Conservation (phyloP, 306 rosid genomes). For the Pterocarpus macrocarpus region DNA sequence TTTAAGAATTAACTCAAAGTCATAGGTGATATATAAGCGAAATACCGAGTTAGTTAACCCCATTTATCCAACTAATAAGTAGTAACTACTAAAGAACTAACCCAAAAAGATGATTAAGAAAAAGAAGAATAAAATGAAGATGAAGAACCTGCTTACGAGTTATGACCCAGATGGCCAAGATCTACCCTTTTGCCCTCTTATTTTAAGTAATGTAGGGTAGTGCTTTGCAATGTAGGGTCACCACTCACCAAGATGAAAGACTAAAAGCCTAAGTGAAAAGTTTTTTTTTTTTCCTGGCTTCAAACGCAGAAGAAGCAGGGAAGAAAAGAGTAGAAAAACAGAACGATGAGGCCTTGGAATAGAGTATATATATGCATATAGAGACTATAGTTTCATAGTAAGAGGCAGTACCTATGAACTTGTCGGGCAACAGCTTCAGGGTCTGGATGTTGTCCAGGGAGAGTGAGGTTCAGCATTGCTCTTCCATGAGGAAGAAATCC, state of each 20-base stretch:
- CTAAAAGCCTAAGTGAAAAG: no score
- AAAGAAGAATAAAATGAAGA: neutral
- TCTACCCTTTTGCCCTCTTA: conserved; percentile 11
- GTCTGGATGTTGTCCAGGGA: conserved; percentile 83
- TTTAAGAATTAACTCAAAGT: no score
- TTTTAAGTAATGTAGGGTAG: neutral
- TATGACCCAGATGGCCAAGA: conserved; percentile 26
- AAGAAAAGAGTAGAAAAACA: neutral
- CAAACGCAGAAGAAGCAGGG: conserved; percentile 16
- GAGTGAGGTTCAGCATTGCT: conserved; percentile 68
- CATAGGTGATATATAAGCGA: no score
- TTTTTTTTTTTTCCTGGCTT: no score
- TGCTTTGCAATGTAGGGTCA: conserved; percentile 39
- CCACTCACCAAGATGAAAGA: neutral
- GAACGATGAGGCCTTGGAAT: neutral
- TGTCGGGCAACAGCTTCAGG: conserved; percentile 76
- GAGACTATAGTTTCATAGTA: neutral
- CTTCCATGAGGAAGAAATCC: conserved; percentile 47
- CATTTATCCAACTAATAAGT: no score
- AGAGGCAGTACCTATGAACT: conserved; percentile 66
- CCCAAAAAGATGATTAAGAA: neutral
- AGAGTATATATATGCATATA: no score
- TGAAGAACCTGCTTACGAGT: neutral
- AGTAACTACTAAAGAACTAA: no score
- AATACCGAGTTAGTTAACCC: no score